phyloP scores from a whole-genome alignment of 371 early-diverging fungal species.

The Mortierella sp. region DNA sequence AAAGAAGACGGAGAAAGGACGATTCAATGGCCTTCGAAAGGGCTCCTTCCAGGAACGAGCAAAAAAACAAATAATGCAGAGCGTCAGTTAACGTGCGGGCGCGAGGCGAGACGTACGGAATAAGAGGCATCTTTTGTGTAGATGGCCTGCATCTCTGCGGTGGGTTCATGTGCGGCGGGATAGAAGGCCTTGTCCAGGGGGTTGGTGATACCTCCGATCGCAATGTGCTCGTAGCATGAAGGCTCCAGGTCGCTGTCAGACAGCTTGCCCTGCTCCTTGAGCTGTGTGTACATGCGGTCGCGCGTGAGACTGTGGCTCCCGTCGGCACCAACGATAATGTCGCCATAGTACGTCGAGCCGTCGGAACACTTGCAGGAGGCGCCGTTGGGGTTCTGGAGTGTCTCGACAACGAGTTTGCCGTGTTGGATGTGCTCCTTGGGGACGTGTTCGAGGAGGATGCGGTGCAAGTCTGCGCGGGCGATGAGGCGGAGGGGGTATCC shows the following conservation, averaged over 20 bases:
- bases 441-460: conserved; percentile 25
- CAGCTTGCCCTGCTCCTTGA: conserved; percentile 38
- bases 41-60: neutral
- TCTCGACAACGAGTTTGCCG: conserved; percentile 43
- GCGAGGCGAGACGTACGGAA: conserved; percentile 25
- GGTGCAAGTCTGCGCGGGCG: conserved; percentile 16
- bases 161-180: conserved; percentile 4
- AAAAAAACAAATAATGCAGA: neutral
- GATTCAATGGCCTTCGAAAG: too few species aligned
- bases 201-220: conserved; percentile 21
- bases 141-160: conserved; percentile 17
- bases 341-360: conserved; percentile 52
- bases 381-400: conserved; percentile 44
- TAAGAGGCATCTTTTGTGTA: conserved; percentile 29
- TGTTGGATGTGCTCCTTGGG: conserved; percentile 17
- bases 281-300: conserved; percentile 33
- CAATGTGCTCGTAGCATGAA: conserved; percentile 24
- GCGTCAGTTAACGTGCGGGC: too few species aligned
- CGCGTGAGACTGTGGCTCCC: conserved; percentile 39
- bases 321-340: conserved; percentile 52
- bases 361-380: conserved; percentile 49
- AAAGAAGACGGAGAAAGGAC: too few species aligned
- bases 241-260: conserved; percentile 44
- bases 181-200: conserved; percentile 18
- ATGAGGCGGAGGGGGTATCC: conserved; percentile 30